phyloP scores from a whole-genome alignment of 2,329 filamentous ascomycete species.

The Tolypocladium album region DNA sequence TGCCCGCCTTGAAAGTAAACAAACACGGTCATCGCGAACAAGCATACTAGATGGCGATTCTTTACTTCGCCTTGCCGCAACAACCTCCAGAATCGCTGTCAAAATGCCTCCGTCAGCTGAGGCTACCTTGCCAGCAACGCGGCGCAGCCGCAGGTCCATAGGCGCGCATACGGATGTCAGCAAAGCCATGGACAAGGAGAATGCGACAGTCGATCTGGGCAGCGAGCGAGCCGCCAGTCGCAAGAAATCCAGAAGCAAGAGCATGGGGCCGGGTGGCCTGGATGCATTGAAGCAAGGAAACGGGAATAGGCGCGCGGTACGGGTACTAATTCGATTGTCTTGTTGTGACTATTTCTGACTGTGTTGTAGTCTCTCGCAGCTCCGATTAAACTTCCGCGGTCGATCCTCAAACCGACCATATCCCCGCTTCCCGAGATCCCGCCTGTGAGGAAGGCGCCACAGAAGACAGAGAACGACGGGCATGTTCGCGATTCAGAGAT shows the following conservation, averaged over 20 bases:
- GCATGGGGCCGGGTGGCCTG: slow-evolving; percentile 82
- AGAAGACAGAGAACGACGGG: background rate
- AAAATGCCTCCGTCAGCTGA: slow-evolving; percentile 22
- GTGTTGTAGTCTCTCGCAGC: slow-evolving; percentile 42
- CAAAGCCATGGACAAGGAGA: slow-evolving; percentile 61
- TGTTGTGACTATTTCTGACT: slow-evolving; percentile 5
- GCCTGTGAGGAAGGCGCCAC: slow-evolving; percentile 37
- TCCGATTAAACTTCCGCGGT: slow-evolving; percentile 43
- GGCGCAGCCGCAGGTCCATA: slow-evolving; percentile 61
- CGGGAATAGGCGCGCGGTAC: slow-evolving; percentile 73
- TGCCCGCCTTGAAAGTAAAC: slow-evolving; percentile 22
- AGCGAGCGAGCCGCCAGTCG: slow-evolving; percentile 39
- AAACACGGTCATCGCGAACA: slow-evolving; percentile 23
- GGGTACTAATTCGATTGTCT: slow-evolving; percentile 9
- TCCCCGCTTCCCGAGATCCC: slow-evolving; percentile 57
- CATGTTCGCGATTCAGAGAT: slow-evolving; percentile 4
- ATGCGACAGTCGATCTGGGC: slow-evolving; percentile 58
- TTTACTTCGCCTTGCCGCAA: slow-evolving; percentile 6
- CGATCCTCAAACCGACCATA: slow-evolving; percentile 74
- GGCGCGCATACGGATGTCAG: slow-evolving; percentile 42
- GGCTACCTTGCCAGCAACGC: slow-evolving; percentile 43
- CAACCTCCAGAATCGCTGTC: slow-evolving; percentile 7
- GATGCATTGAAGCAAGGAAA: slow-evolving; percentile 67
- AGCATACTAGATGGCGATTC: background rate
- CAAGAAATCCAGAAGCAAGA: slow-evolving; percentile 83